Evolutionary conservation across 768 basidiomycete genomes (phyloP).

Genomic region (Hygrophorus pudorinus): DNA sequence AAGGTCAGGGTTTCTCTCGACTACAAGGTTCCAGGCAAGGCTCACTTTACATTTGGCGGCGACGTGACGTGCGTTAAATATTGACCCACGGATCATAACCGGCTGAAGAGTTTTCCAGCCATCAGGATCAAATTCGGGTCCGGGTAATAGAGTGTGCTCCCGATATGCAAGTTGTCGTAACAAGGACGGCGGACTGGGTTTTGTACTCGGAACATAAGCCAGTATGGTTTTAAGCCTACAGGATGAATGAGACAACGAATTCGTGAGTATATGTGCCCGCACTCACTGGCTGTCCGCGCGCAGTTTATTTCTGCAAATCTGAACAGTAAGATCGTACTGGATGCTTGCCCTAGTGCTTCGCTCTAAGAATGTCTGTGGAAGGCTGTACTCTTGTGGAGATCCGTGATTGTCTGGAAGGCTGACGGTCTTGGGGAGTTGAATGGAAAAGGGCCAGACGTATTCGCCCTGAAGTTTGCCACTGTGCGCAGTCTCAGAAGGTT

Average conservation of each 20-base stretch:
- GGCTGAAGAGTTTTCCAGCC: slow-evolving; percentile 40
- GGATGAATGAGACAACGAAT: not conserved
- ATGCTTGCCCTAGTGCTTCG: slow-evolving; percentile 26
- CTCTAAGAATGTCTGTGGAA: slow-evolving; percentile 31
- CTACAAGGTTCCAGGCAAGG: not conserved
- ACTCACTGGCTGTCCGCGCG: slow-evolving; percentile 25
- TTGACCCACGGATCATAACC: slow-evolving; percentile 28
- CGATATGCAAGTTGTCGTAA: slow-evolving; percentile 42
- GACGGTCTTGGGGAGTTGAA: slow-evolving; percentile 30
- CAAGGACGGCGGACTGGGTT: slow-evolving; percentile 35
- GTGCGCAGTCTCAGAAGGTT: slow-evolving; percentile 3
- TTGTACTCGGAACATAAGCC: slow-evolving; percentile 38
- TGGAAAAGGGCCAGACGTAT: slow-evolving; percentile 26
- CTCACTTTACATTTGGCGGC: slow-evolving; percentile 34
- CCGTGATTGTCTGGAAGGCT: slow-evolving; percentile 12
- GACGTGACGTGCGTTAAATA: slow-evolving; percentile 29
- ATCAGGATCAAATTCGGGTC: slow-evolving; percentile 38
- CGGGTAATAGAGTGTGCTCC: slow-evolving; percentile 29
- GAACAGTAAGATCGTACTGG: slow-evolving; percentile 24
- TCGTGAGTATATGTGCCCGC: too few relatives aligned
- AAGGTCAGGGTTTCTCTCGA: slow-evolving; percentile 1
- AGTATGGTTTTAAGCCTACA: slow-evolving; percentile 39
- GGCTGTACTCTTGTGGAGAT: slow-evolving; percentile 17
- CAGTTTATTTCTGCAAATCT: slow-evolving; percentile 22
- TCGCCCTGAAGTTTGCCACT: slow-evolving; percentile 24